Evolutionary conservation across 352 stramenopile genomes (phyloP), one percentile per base, ranked within the genome.

Genomic region (Phytophthora sp.): DNA sequence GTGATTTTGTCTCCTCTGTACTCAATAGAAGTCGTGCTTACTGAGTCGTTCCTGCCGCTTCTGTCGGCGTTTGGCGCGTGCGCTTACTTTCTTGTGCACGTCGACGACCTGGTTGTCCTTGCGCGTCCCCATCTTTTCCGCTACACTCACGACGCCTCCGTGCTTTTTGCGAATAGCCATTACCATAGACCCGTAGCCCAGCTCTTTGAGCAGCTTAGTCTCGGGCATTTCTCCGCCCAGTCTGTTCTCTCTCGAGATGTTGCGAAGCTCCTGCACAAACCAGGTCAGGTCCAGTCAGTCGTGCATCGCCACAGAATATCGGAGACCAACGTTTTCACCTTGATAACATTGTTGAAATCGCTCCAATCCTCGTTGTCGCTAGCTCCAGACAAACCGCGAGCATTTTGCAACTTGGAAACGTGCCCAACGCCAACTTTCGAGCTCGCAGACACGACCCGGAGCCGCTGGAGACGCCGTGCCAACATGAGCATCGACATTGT

Each of bases 161-260:
- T 95, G 86, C 45, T 92, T 92, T 59, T 95, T 95, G 34, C 82
- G 86, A 57, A 95, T 92, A 7, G 86, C 82, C 27, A 84, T 61
- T 31, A 95, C 69, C 20, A 95, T 59, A 3, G 78, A 66, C 12
- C 71, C 64, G 49, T 92, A 80, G 10, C 84, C 86, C 13, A 89
- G 67, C 1, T 78, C 65, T 45, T 95, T 95, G 0, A 95, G 74
- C 31, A 84, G 17, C 54, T 89, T 89, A 0, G 84, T 93, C 53
- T 91, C 81, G 2, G 84, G 83, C 45, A 92, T 74, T 5, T 38
- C 34, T 31, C 71, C 66, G 2, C 56, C 60, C 32, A 82, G 66
- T 23, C 65, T 66, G 15, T 89, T 72, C 56, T 88, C 68, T 7
- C 70, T 49, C 8, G 77, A 75, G 54, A 92, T 80, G 37, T 83